Conservation (phyloP, 306 rosid species). For the Sesbania bispinosa region DNA sequence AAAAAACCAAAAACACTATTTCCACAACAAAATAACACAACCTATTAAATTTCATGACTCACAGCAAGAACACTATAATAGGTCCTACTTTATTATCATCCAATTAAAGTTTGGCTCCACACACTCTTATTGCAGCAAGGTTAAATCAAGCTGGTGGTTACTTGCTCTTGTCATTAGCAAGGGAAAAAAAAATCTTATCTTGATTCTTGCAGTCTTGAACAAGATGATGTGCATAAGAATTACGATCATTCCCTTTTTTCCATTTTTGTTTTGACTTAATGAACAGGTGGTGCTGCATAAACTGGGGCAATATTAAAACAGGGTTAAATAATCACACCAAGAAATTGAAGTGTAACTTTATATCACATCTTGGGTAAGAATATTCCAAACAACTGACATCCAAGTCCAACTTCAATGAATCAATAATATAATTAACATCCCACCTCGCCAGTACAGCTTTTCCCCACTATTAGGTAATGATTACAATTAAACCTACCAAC, state of each 20-base stretch:
- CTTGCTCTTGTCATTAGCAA: conserved; percentile 12
- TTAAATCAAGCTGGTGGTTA: too few species aligned
- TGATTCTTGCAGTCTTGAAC: neutral
- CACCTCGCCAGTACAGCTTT: conserved; percentile 35
- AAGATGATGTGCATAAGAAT: conserved; percentile 11
- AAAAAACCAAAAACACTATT: neutral
- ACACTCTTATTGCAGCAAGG: neutral
- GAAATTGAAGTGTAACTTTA: conserved; percentile 25
- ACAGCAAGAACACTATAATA: neutral
- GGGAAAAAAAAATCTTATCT: neutral
- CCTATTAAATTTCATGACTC: neutral
- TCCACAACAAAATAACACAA: neutral
- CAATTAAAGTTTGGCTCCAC: conserved; percentile 8
- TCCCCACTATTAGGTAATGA: conserved; percentile 48
- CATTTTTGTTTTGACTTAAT: neutral
- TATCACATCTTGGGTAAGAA: conserved; percentile 33
- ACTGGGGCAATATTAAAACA: conserved; percentile 2
- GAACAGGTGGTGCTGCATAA: neutral
- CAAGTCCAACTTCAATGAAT: conserved; percentile 33
- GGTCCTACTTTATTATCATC: neutral
- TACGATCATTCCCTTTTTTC: neutral
- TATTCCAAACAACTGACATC: conserved; percentile 28
- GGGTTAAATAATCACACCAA: conserved; percentile 23
- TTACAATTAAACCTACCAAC: conserved; percentile 37
- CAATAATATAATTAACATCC: conserved; percentile 15